These are phyloP conservation scores for Pythium chondricola DNA, from an alignment of 352 stramenopile genomes.

Conservation along the genomic window DNA sequence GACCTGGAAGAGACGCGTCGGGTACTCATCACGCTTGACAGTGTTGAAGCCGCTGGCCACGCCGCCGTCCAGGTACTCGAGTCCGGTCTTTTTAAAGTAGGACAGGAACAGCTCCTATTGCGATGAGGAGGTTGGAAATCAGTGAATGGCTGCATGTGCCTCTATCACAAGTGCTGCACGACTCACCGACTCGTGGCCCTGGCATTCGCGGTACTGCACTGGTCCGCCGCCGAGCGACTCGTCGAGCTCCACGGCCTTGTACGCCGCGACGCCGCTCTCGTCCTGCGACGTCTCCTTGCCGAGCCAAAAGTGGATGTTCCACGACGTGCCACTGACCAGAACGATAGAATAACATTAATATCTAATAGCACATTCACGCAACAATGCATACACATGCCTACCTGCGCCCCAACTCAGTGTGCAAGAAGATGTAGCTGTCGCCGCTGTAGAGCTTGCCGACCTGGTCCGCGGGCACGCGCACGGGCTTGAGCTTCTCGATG, in stretches of 20 bases:
- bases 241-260: conserved; percentile 97
- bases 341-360: too few relatives aligned
- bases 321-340: conserved; percentile 47
- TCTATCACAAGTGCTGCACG: background rate
- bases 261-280: conserved; percentile 93
- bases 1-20: conserved; percentile 83
- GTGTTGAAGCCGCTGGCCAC: conserved; percentile 90
- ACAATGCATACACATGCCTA: conserved; percentile 8
- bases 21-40: conserved; percentile 87
- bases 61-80: conserved; percentile 92
- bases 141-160: too few relatives aligned
- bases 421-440: conserved; percentile 96
- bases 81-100: conserved; percentile 89
- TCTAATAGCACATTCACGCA: too few relatives aligned
- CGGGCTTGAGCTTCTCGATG: conserved; percentile 77
- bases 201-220: conserved; percentile 91
- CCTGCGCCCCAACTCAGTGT: conserved; percentile 58
- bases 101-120: conserved; percentile 86
- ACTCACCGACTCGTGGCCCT: conserved; percentile 61
- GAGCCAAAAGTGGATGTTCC: conserved; percentile 96
- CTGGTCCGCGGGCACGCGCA: conserved; percentile 38
- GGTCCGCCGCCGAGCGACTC: conserved; percentile 85
- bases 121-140: too few relatives aligned
- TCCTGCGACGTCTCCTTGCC: conserved; percentile 88
- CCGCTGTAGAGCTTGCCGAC: conserved; percentile 91